Base-by-base conservation (phyloP, 768 basidiomycete species). In the Lactarius vividus region DNA sequence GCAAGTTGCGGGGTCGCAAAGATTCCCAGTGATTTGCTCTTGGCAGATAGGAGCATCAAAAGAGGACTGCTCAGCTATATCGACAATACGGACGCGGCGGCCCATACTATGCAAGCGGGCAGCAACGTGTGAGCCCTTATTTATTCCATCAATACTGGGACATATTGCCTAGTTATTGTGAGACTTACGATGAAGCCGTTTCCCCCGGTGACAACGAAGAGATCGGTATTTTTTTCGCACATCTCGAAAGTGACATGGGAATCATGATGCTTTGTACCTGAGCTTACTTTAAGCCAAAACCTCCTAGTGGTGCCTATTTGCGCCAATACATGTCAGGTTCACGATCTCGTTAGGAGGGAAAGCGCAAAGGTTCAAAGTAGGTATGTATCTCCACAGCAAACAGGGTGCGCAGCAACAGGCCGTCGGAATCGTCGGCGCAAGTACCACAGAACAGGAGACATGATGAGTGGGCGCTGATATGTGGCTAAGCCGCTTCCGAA, bases 121-220 rank as follows among this genome's bases (percentile, higher is more conserved):
- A 4, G 82, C 82, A 2, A 86, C 72, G 67, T 85, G 80, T 3
- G 82, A 82, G 18, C 85, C 85, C 85, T 86, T 46, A 20, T 10
- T 15, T 64, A 65, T 65, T 65, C 59, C 31, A n/a, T 28, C 63
- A 37, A 37, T 33, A n/a, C 16, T 16, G 40, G 26, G 40, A 37
- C 46, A 28, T 44, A 23, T 23, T 49, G 20, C 54, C 44, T 16
- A 0, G 39, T 26, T 16, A 31, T 66, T 18, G 61, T 64, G 31
- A 26, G 26, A 71, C 80, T 71, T 69, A 84, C 84, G n/a, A 84
- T 80, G 68, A 85, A 85, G 4, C 84, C 84, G 67, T 81, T 74
- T 1, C 84, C 84, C 6, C 84, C 83, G 2, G 81, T 81, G 35
- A 85, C 74, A 29, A 85, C 77, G 56, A 79, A 70, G 20, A 60